phyloP scores from a whole-genome alignment of 805 yeast species.

The Barnettozyma siamensis region DNA sequence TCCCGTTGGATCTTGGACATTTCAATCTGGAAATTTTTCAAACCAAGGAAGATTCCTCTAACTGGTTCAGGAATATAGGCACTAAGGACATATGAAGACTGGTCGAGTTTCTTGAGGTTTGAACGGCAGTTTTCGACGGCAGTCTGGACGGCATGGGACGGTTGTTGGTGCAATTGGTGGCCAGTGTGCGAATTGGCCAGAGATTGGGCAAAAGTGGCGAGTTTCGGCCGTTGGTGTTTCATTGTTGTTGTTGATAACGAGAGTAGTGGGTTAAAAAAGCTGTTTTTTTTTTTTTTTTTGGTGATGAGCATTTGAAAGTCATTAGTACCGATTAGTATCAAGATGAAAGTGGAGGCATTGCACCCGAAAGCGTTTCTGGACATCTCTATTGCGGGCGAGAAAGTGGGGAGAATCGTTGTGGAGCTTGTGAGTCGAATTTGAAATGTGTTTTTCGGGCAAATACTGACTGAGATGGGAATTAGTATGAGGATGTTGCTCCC shows the following conservation, averaged over 20 bases:
- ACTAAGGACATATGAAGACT: conserved; percentile 59
- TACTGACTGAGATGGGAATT: background rate
- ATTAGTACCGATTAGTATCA: too few relatives aligned
- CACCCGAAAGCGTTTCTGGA: conserved; percentile 40
- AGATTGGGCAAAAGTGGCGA: too few relatives aligned
- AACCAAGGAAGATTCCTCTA: conserved; percentile 56
- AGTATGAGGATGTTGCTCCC: conserved; percentile 45
- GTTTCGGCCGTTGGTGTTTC: too few relatives aligned
- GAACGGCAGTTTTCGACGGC: conserved; percentile 3
- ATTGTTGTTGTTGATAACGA: too few relatives aligned
- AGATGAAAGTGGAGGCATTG: conserved; percentile 11
- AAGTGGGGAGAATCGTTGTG: conserved; percentile 55
- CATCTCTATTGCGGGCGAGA: conserved; percentile 36
- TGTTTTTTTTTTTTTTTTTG: too few relatives aligned
- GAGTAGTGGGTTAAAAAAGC: too few relatives aligned
- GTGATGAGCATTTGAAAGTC: too few relatives aligned
- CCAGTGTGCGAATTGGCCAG: too few relatives aligned
- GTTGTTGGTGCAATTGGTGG: background rate
- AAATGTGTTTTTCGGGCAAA: too few relatives aligned
- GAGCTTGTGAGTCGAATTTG: conserved; percentile 31
- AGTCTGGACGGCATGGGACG: background rate
- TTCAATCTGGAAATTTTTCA: conserved; percentile 62
- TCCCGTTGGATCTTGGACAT: conserved; percentile 38
- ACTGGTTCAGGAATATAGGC: conserved; percentile 65
- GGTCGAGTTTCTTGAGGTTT: conserved; percentile 41